Percentiles rank a stretch among this genome's conserved stretches.
Conservation (phyloP, 2,329 filamentous ascomycete genomes). For the Fusarium cicatricum region DNA sequence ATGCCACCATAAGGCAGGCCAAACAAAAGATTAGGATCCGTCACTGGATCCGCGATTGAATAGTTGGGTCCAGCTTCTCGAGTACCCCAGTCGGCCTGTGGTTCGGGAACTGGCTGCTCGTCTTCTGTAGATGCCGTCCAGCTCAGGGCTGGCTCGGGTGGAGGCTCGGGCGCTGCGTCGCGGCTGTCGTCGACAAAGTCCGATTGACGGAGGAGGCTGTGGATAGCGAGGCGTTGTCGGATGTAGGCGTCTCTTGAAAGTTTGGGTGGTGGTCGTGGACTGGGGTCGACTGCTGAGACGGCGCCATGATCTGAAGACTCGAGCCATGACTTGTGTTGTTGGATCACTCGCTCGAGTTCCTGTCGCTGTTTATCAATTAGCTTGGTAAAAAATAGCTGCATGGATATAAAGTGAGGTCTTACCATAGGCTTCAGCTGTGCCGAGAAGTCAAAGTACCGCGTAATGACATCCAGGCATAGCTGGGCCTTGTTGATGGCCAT, state of each 20-base stretch:
- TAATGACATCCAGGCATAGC: conserved; percentile 38
- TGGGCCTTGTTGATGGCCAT: conserved; percentile 40
- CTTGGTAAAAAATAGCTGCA: accelerated
- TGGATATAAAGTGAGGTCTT: accelerated
- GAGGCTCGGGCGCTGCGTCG: conserved; percentile 40
- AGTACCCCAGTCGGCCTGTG: conserved; percentile 16
- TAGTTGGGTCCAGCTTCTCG: conserved; percentile 11
- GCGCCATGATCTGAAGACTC: conserved; percentile 34
- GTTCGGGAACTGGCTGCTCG: conserved; percentile 23
- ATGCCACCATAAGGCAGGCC: conserved; percentile 34
- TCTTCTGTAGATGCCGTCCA: conserved; percentile 38
- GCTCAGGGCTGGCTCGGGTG: conserved; percentile 26
- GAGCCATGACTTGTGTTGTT: conserved; percentile 37
- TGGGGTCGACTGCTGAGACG: conserved; percentile 22
- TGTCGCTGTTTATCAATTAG: conserved; percentile 23
- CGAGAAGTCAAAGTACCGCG: conserved; percentile 41
- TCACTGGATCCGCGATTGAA: conserved; percentile 12
- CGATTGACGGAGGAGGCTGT: conserved; percentile 51
- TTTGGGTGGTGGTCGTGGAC: conserved; percentile 15
- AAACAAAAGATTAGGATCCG: conserved; percentile 35
- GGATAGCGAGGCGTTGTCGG: conserved; percentile 48
- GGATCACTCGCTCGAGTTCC: conserved; percentile 40
- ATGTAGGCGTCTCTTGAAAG: conserved; percentile 38
- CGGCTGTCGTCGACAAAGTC: conserved; percentile 52
- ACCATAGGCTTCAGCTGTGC: conserved; percentile 42